These are phyloP conservation scores for Thyridium curvatum DNA, from an alignment of 2,329 filamentous ascomycete species.

Conservation along the genomic window DNA sequence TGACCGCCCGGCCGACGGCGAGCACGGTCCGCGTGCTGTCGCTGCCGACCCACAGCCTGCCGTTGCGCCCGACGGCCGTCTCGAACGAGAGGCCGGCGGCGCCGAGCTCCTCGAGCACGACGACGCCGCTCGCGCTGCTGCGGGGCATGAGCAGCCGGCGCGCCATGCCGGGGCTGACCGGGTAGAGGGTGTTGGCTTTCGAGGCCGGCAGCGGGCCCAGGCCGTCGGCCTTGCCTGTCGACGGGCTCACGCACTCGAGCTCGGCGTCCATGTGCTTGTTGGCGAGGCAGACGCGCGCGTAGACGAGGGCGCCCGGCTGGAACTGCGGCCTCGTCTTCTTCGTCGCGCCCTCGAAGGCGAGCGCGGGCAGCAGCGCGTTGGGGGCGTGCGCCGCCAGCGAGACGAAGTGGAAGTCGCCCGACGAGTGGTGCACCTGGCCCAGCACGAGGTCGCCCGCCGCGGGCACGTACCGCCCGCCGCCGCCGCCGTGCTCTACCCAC, in stretches of 20 bases:
- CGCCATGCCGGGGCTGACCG: slow-evolving; percentile 75
- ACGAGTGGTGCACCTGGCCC: slow-evolving; percentile 72
- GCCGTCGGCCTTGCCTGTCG: slow-evolving; percentile 83
- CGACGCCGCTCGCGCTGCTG: slow-evolving; percentile 52
- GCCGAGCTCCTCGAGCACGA: slow-evolving; percentile 77
- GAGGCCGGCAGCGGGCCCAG: slow-evolving; percentile 66
- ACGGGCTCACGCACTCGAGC: slow-evolving; percentile 79
- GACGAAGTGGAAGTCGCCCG: slow-evolving; percentile 74
- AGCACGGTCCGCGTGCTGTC: slow-evolving; percentile 47
- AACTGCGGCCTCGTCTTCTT: slow-evolving; percentile 87
- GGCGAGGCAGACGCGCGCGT: slow-evolving; percentile 74
- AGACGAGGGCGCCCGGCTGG: slow-evolving; percentile 69
- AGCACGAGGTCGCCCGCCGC: slow-evolving; percentile 80
- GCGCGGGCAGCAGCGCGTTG: slow-evolving; percentile 68
- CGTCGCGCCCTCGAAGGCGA: slow-evolving; percentile 88
- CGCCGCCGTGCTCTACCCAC: slow-evolving; percentile 67
- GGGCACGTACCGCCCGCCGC: slow-evolving; percentile 74
- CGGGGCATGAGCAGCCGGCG: slow-evolving; percentile 66
- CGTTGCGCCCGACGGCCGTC: slow-evolving; percentile 88
- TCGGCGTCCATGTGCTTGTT: slow-evolving; percentile 84
- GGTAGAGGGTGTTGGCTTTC: slow-evolving; percentile 71
- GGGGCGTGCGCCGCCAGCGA: slow-evolving; percentile 59
- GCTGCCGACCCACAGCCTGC: slow-evolving; percentile 77
- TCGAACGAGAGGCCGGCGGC: slow-evolving; percentile 77
- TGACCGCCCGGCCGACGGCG: slow-evolving; percentile 71